Evolutionary conservation across 164 flowering plant species (phyloP).

Genomic region (Platanus orientalis): DNA sequence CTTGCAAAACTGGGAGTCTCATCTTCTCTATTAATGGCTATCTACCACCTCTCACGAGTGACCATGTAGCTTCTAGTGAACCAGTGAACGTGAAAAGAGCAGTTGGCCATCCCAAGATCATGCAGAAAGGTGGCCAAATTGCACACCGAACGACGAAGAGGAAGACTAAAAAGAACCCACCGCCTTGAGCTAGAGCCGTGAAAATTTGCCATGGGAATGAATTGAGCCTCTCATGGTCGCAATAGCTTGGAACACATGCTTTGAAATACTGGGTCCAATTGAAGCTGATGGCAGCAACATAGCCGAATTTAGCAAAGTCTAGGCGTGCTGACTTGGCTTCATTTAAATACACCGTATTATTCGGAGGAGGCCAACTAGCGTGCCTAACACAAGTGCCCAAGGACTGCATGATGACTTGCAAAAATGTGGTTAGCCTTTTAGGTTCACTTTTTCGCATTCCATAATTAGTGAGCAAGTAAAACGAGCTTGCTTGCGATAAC

Average conservation of each 20-base stretch:
- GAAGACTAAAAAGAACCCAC: conserved; percentile 9
- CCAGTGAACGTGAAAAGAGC: too few species aligned
- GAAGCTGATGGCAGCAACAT: conserved; percentile 4
- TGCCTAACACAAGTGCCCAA: conserved; percentile 8
- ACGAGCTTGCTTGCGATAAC: conserved; percentile 10
- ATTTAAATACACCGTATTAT: not conserved
- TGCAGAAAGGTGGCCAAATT: conserved; percentile 5
- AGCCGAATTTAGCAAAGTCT: not conserved
- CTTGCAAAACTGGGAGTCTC: too few species aligned
- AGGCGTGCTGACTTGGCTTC: not conserved
- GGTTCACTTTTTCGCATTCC: not conserved
- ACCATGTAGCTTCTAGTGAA: too few species aligned
- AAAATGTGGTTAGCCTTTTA: not conserved
- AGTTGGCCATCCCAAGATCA: conserved; percentile 1
- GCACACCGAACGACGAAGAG: conserved; percentile 3
- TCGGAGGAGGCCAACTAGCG: conserved; percentile 11
- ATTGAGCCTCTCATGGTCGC: conserved; percentile 4
- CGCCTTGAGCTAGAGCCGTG: conserved; percentile 8
- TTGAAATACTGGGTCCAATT: conserved; percentile 11
- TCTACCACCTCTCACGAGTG: too few species aligned
- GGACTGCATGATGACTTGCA: conserved; percentile 1
- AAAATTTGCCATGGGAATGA: conserved; percentile 4
- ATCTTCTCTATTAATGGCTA: too few species aligned
- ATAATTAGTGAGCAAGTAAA: not conserved
- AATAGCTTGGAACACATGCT: conserved; percentile 8